These are phyloP conservation scores for Papiliotrema flavescens DNA, from an alignment of 1,284 basidiomycete genomes.

Conservation along the genomic window DNA sequence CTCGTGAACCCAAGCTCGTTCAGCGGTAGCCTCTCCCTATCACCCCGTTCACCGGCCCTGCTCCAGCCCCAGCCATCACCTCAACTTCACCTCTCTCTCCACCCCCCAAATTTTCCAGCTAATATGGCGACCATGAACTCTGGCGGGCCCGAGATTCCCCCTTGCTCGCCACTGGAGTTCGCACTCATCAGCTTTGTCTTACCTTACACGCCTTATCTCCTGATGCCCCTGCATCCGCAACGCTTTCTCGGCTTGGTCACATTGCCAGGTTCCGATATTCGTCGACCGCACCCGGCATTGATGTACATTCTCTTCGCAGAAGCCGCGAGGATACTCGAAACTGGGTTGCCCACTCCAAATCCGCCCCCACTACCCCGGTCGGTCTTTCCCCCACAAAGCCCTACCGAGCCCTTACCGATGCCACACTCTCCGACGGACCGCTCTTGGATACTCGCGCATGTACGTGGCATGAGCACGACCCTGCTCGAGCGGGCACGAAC, in stretches of 20 bases:
- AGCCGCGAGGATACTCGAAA: slow-evolving; percentile 23
- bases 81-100: background rate
- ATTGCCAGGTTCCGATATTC: slow-evolving; percentile 11
- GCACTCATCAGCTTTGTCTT: slow-evolving; percentile 28
- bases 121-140: slow-evolving; percentile 3
- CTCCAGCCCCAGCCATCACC: background rate
- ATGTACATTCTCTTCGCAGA: slow-evolving; percentile 39
- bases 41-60: background rate
- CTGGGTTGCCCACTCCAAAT: slow-evolving; percentile 10
- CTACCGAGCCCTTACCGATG: too few species aligned
- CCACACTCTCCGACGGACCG: slow-evolving; percentile 8
- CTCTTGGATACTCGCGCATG: slow-evolving; percentile 13
- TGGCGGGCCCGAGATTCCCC: slow-evolving; percentile 14
- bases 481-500: slow-evolving; percentile 25
- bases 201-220: slow-evolving; percentile 28
- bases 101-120: background rate
- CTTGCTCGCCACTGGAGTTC: slow-evolving; percentile 23
- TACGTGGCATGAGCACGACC: slow-evolving; percentile 13
- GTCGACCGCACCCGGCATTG: slow-evolving; percentile 35
- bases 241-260: slow-evolving; percentile 29
- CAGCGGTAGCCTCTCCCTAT: background rate
- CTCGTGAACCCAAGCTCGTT: background rate
- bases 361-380: slow-evolving; percentile 10
- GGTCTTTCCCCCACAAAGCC: slow-evolving; percentile 14
- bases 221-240: slow-evolving; percentile 31